Conservation (phyloP, 495 filamentous ascomycete species). For the Neurospora sp. region DNA sequence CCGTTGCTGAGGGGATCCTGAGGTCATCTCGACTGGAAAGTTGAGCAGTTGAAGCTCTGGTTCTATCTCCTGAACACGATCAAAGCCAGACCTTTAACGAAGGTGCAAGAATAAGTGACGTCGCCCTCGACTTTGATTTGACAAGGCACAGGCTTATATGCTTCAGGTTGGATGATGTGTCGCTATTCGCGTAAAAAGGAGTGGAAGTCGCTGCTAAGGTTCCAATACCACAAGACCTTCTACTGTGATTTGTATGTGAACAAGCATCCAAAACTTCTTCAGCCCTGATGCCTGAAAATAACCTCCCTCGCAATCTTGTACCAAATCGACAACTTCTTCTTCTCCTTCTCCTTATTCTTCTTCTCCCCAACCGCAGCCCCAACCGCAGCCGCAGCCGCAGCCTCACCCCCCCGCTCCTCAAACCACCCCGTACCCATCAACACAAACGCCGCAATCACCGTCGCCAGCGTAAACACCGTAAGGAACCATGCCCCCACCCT, state of each 20-base stretch:
- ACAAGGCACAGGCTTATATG: neutral
- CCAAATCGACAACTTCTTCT: neutral
- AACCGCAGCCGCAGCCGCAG: neutral
- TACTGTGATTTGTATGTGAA: neutral
- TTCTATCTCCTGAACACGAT: too few relatives aligned
- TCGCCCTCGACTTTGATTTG: neutral
- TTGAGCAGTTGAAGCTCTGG: too few relatives aligned
- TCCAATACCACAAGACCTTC: neutral
- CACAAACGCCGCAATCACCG: constrained; percentile 14
- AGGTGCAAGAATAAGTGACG: neutral
- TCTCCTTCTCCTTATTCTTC: neutral
- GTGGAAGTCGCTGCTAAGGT: neutral
- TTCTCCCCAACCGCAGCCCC: neutral
- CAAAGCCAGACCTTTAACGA: neutral
- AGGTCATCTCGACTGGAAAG: too few relatives aligned
- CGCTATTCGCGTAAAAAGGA: neutral
- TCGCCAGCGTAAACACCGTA: constrained; percentile 32
- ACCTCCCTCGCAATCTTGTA: neutral
- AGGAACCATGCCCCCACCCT: constrained; percentile 46
- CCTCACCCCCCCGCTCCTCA: neutral
- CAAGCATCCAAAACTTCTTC: neutral
- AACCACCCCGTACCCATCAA: constrained; percentile 15
- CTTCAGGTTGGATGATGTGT: neutral
- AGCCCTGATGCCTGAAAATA: neutral
- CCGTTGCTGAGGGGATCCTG: too few relatives aligned